These are phyloP conservation scores for Dicorynia guianensis DNA, from an alignment of 306 rosid species.

Conservation along the genomic window DNA sequence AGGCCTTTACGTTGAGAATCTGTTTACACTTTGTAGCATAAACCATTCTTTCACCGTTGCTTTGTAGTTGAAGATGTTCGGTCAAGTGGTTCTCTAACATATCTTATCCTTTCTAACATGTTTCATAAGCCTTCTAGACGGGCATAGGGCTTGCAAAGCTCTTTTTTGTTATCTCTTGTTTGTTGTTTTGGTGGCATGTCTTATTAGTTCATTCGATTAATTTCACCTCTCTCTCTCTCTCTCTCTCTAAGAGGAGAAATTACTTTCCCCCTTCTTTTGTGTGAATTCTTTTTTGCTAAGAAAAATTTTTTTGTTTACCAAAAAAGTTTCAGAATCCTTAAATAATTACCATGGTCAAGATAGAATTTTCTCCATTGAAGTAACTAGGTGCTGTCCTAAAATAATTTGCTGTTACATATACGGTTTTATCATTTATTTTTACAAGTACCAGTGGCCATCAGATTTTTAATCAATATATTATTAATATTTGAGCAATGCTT, in stretches of 20 bases:
- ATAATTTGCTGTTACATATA: neutral
- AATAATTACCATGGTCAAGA: neutral
- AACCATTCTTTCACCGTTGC: too few species aligned
- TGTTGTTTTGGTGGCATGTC: neutral
- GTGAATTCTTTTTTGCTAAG: too few species aligned
- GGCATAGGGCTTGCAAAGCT: neutral
- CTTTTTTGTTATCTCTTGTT: neutral
- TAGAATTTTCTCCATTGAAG: neutral
- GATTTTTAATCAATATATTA: slow-evolving; percentile 24
- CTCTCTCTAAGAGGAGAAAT: too few species aligned
- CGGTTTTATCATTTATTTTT: slow-evolving; percentile 20
- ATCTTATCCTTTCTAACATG: neutral
- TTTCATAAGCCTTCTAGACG: neutral
- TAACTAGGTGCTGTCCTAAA: neutral
- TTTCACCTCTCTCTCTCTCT: neutral
- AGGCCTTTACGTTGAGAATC: neutral
- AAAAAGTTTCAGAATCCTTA: neutral
- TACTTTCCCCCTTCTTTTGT: neutral
- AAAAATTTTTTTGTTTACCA: neutral
- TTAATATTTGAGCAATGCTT: slow-evolving; percentile 30
- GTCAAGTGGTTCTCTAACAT: neutral
- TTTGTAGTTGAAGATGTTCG: neutral
- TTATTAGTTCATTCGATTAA: neutral
- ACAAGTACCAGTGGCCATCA: slow-evolving; percentile 23
- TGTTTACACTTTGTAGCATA: neutral